Conservation (phyloP, 2,329 filamentous ascomycete genomes). For the Elsinoe batatas region DNA sequence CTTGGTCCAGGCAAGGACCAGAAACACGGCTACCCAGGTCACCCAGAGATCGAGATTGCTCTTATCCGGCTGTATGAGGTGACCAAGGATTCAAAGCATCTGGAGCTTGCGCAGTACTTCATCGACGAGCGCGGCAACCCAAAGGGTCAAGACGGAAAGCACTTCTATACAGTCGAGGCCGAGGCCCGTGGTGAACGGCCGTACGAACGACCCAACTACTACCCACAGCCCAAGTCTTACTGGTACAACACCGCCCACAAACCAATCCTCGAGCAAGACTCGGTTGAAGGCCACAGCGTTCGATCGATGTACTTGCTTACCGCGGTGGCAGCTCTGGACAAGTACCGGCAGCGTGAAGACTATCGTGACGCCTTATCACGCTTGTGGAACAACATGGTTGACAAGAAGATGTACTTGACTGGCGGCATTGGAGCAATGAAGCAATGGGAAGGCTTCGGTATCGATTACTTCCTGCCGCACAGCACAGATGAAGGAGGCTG, state of each 20-base stretch:
- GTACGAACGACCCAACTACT: slow-evolving; percentile 41
- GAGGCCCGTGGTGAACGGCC: slow-evolving; percentile 40
- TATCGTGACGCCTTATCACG: slow-evolving; percentile 33
- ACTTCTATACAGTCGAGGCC: slow-evolving; percentile 48
- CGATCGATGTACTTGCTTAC: slow-evolving; percentile 52
- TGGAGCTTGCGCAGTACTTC: slow-evolving; percentile 47
- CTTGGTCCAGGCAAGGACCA: slow-evolving; percentile 45
- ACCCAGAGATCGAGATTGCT: slow-evolving; percentile 46
- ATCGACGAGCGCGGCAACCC: slow-evolving; percentile 49
- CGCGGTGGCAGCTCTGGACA: slow-evolving; percentile 46
- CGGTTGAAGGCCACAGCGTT: slow-evolving; percentile 51
- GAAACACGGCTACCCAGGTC: slow-evolving; percentile 51
- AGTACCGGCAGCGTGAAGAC: slow-evolving; percentile 26
- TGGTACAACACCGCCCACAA: slow-evolving; percentile 49
- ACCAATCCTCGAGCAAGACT: slow-evolving; percentile 45
- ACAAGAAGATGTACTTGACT: slow-evolving; percentile 53
- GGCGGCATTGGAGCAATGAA: slow-evolving; percentile 50
- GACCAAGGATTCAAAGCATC: slow-evolving; percentile 31
- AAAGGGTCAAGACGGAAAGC: slow-evolving; percentile 38
- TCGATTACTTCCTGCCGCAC: slow-evolving; percentile 50
- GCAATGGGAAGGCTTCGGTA: slow-evolving; percentile 52
- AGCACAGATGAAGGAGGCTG: slow-evolving; percentile 52
- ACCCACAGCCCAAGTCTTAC: slow-evolving; percentile 32
- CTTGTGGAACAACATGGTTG: slow-evolving; percentile 52
- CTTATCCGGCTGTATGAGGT: slow-evolving; percentile 37